phyloP scores from a whole-genome alignment of 1,284 basidiomycete genomes.

The Cryptococcus sp. region DNA sequence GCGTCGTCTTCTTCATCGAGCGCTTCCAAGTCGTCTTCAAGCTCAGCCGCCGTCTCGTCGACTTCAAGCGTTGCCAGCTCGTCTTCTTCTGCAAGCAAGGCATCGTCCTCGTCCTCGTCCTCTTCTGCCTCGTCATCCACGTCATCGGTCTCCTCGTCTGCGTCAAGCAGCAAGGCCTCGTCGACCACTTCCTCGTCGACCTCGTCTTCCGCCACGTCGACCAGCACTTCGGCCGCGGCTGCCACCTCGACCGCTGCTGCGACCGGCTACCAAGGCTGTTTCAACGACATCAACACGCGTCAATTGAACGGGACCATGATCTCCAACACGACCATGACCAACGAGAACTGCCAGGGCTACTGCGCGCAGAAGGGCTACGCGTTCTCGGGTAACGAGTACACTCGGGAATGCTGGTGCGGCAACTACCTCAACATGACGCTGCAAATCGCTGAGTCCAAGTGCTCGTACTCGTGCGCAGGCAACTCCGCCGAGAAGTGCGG shows the following conservation, averaged over 20 bases:
- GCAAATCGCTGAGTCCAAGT: slow-evolving; percentile 7
- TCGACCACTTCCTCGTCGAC: background rate
- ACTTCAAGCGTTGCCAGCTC: slow-evolving; percentile 9
- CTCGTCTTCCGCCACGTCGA: slow-evolving; percentile 1
- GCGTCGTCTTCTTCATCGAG: slow-evolving; percentile 3
- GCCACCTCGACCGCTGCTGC: slow-evolving; percentile 16
- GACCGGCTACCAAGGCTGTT: slow-evolving; percentile 30
- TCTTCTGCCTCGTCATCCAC: slow-evolving; percentile 4
- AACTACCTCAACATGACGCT: slow-evolving; percentile 12
- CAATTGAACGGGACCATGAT: slow-evolving; percentile 27
- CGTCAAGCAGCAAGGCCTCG: background rate
- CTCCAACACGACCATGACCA: slow-evolving; percentile 25
- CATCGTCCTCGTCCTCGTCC: slow-evolving; percentile 5
- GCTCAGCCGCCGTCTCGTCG: slow-evolving; percentile 5
- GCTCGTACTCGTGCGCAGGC: slow-evolving; percentile 10
- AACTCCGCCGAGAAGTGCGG: slow-evolving; percentile 22
- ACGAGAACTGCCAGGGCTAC: slow-evolving; percentile 27
- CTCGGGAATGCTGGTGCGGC: slow-evolving; percentile 24
- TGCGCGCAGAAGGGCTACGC: slow-evolving; percentile 22
- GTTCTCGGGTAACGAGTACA: slow-evolving; percentile 31
- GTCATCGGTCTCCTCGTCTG: slow-evolving; percentile 8
- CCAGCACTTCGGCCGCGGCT: slow-evolving; percentile 9
- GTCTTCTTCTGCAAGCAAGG: slow-evolving; percentile 2
- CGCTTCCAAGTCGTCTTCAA: slow-evolving; percentile 3
- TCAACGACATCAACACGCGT: slow-evolving; percentile 25